These are phyloP conservation scores for Candida palmyrensis DNA, from an alignment of 805 yeast genomes.

Conservation along the genomic window DNA sequence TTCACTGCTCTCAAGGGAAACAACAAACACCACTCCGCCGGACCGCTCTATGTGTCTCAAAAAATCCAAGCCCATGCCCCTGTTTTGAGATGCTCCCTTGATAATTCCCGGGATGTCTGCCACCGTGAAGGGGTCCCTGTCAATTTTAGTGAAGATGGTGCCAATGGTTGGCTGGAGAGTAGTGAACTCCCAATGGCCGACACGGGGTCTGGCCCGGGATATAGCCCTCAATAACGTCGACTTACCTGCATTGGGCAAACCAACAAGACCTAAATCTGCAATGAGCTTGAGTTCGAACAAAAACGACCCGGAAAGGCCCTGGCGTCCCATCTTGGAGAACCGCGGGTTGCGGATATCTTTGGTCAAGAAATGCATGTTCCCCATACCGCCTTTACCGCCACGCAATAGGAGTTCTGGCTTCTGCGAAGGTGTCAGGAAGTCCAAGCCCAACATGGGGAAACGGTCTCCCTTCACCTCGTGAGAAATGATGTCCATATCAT, in stretches of 20 bases:
- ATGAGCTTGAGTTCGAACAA: constrained; percentile 79
- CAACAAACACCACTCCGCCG: constrained; percentile 81
- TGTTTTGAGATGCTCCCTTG: constrained; percentile 77
- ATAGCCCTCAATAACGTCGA: constrained; percentile 83
- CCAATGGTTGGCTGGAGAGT: constrained; percentile 91
- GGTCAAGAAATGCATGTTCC: constrained; percentile 92
- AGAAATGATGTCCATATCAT: constrained; percentile 53
- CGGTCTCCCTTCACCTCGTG: constrained; percentile 61
- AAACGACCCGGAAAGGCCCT: constrained; percentile 60
- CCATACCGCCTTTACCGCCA: constrained; percentile 95
- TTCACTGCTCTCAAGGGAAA: constrained; percentile 62
- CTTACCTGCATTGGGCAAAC: constrained; percentile 96
- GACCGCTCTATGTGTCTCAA: constrained; percentile 90
- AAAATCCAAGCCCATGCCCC: constrained; percentile 92
- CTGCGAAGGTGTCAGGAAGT: constrained; percentile 54
- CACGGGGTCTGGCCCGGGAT: constrained; percentile 81
- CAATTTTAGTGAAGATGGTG: constrained; percentile 65
- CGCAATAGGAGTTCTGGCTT: constrained; percentile 64
- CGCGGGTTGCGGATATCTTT: constrained; percentile 82
- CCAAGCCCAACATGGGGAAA: constrained; percentile 81
- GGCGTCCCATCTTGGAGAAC: constrained; percentile 77
- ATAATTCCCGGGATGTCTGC: constrained; percentile 98
- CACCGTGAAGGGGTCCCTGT: constrained; percentile 73
- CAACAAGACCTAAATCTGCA: constrained; percentile 93
- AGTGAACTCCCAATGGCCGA: constrained; percentile 97